A percentile compares a stretch with the other conserved stretches of the same genome.
These are phyloP conservation scores for Phytophthora fragariaefolia DNA, from an alignment of 352 stramenopile species.

Conservation along the genomic window DNA sequence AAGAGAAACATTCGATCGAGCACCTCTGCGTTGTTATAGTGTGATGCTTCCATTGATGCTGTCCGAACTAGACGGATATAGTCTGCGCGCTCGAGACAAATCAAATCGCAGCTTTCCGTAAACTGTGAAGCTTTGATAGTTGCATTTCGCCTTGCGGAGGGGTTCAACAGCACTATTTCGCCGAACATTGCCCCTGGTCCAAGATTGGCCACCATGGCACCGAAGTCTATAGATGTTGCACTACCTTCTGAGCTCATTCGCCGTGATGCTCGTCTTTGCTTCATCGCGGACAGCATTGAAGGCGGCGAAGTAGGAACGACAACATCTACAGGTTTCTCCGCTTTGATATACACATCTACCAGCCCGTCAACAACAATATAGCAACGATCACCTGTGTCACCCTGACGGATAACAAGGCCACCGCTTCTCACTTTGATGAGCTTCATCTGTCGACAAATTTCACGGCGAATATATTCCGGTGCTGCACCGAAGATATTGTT, in stretches of 20 bases:
- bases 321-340: conserved; percentile 45
- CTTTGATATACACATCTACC: conserved; percentile 76
- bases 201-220: conserved; percentile 66
- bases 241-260: conserved; percentile 30
- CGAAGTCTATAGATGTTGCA: conserved; percentile 43
- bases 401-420: conserved; percentile 71
- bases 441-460: conserved; percentile 82
- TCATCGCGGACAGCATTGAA: conserved; percentile 25
- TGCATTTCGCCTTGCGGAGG: conserved; percentile 66
- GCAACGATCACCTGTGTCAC: conserved; percentile 73
- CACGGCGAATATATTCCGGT: conserved; percentile 77
- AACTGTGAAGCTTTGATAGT: conserved; percentile 76
- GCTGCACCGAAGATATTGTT: conserved; percentile 84
- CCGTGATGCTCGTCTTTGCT: conserved; percentile 25
- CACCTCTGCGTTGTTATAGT: conserved; percentile 80
- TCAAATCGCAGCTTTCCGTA: conserved; percentile 65
- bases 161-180: conserved; percentile 77
- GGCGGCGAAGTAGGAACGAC: conserved; percentile 16
- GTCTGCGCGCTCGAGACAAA: conserved; percentile 74
- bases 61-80: conserved; percentile 77
- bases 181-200: conserved; percentile 79
- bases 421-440: conserved; percentile 64
- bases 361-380: conserved; percentile 84
- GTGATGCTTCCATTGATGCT: conserved; percentile 79
- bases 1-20: conserved; percentile 82